Evolutionary conservation across 2,329 filamentous ascomycete genomes (phyloP).

Genomic region (Aurifilum marmelostoma): DNA sequence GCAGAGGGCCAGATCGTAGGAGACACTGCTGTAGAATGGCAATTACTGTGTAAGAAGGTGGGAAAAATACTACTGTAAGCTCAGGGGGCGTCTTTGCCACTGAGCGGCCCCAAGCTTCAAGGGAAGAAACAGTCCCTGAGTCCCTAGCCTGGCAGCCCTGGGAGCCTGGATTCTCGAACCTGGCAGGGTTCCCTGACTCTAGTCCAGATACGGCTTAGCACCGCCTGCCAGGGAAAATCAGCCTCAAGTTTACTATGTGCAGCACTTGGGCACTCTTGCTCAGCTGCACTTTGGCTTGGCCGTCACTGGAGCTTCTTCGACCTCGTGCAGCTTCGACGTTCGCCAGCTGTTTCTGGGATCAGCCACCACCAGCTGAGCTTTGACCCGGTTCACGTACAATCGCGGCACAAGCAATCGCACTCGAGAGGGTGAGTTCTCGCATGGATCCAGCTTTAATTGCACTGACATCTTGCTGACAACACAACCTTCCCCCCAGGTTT

Average conservation of each 20-base stretch:
- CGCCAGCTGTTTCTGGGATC: conserved; percentile 1
- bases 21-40: no score
- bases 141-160: no score
- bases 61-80: no score
- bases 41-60: no score
- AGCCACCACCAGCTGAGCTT: not conserved
- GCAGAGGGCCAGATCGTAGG: no score
- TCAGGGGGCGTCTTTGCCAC: no score
- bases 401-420: conserved; percentile 10
- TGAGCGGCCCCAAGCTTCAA: no score
- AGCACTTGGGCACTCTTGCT: conserved; percentile 37
- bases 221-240: conserved; percentile 41
- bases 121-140: no score
- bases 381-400: not conserved
- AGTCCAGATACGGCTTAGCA: conserved; percentile 36
- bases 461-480: conserved; percentile 57
- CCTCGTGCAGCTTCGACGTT: not conserved
- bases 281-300: conserved; percentile 32
- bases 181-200: conserved; percentile 25
- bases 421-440: conserved; percentile 13
- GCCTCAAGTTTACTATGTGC: conserved; percentile 46
- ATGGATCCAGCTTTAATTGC: conserved; percentile 71
- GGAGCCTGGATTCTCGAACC: conserved; percentile 1
- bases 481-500: conserved; percentile 68
- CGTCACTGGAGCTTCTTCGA: conserved; percentile 1